Evolutionary conservation across 2,329 filamentous ascomycete genomes (phyloP), one percentile per base, ranked within the genome.

Genomic region (Cercospora sojina): DNA sequence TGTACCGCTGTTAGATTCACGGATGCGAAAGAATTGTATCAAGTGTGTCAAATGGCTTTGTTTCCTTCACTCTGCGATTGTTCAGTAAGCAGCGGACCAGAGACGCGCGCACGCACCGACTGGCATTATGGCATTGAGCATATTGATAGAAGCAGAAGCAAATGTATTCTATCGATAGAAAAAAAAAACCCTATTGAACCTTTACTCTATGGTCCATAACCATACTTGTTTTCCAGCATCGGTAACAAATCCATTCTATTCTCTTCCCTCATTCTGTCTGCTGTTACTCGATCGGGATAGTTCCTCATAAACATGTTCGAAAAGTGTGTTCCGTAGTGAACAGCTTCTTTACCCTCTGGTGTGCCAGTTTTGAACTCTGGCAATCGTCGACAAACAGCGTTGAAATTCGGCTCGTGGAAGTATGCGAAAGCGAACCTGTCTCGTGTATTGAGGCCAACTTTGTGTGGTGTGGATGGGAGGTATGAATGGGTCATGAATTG

Each of bases 401-500:
- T 64, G 35, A 64, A 67, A 18, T 67, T 67, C 16, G 65, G 65
- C 35, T 64, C 65, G 16, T 67, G 65, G 32, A 67, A 67, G 29
- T 67, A 67, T 3, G 65, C 65, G 13, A 67, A 64, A 0, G 65
- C 65, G 20, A 60, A 61, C 1, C 60, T 38, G 18, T 67, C 65
- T 9, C 65, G 16, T 20, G 43, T 64, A 23, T 67, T 67, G 43
- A 67, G n/a, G 1, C 55, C 65, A n/a, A 67, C 55, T 35, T 67
- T 67, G 55, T 67, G 65, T 0, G 65, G 65, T 38, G 65, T 67
- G 5, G 60, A 64, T 3, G 65, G 65, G 3, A 67, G 56, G 31
- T 67, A 67, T 0, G 65, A 64, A 32, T 64, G 60, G 9, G 65
- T 67, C 60, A 67, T 67, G 55, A 67, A 67, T 27, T 67, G 60